Conservation (phyloP, 306 rosid species). For the Begonia fuchsioides region DNA sequence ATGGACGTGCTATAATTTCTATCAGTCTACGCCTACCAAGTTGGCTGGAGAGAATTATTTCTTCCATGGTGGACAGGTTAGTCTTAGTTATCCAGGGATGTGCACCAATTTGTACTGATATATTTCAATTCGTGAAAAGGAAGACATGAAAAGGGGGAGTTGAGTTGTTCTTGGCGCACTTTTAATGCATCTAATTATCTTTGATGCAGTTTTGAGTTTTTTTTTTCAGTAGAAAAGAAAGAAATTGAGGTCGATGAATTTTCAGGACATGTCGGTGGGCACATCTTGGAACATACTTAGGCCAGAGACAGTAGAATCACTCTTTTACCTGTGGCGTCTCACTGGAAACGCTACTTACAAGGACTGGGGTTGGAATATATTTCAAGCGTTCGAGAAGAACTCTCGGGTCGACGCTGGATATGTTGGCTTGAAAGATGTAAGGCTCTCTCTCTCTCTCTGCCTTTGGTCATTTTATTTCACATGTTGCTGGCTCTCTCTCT, state of each 20-base stretch:
- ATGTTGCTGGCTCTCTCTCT: no score
- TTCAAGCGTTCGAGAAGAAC: constrained; percentile 96
- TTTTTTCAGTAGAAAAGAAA: no score
- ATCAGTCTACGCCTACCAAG: constrained; percentile 89
- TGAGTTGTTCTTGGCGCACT: no score
- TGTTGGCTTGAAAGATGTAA: constrained; percentile 93
- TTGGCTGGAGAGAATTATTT: constrained; percentile 97
- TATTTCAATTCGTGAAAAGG: no score
- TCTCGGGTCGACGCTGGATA: constrained; percentile 83
- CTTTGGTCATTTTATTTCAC: no score
- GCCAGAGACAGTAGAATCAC: constrained; percentile 96
- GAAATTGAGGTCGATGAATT: not conserved
- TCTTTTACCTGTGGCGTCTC: constrained; percentile 89
- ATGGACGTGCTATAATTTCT: constrained; percentile 99
- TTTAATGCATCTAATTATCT: no score
- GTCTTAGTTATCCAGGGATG: constrained; percentile 21
- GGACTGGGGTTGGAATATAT: constrained; percentile 99
- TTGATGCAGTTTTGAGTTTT: no score
- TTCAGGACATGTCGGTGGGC: constrained; percentile 83
- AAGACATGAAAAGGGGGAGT: no score
- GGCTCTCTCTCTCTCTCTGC: no score
- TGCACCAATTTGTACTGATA: no score
- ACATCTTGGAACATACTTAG: constrained; percentile 97
- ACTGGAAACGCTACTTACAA: constrained; percentile 94
- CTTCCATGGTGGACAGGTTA: constrained; percentile 69